Evolutionary conservation across 2,329 filamentous ascomycete genomes (phyloP).

Genomic region (Alternaria infectoria): DNA sequence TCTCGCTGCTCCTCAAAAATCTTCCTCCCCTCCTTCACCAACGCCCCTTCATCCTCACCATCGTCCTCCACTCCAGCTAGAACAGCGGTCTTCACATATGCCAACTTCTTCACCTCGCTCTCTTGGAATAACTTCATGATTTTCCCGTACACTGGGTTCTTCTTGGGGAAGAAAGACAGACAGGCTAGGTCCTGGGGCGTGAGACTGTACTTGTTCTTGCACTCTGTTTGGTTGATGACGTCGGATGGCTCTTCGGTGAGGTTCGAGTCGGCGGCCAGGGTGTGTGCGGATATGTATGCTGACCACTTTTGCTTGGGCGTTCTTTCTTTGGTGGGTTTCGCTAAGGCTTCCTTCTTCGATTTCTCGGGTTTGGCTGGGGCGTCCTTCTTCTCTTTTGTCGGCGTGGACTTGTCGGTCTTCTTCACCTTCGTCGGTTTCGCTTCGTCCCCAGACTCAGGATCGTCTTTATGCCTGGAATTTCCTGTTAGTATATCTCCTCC

Average conservation of each 20-base stretch:
- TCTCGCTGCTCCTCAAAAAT: conserved; percentile 18
- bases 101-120: conserved; percentile 7
- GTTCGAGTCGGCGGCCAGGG: not conserved
- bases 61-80: conserved; percentile 8
- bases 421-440: not conserved
- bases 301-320: conserved; percentile 20
- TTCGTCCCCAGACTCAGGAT: not conserved
- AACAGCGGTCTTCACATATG: conserved; percentile 16
- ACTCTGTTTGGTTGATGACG: conserved; percentile 18
- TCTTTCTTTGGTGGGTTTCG: not conserved
- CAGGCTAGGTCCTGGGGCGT: conserved; percentile 13
- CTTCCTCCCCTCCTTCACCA: conserved; percentile 8
- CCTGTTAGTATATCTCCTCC: not conserved
- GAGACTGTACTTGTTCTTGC: conserved; percentile 12
- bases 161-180: conserved; percentile 14
- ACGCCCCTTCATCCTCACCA: conserved; percentile 6
- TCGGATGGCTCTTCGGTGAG: conserved; percentile 15
- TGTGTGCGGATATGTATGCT: conserved; percentile 10
- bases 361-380: not conserved
- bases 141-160: conserved; percentile 17
- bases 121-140: conserved; percentile 20
- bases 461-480: not conserved
- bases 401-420: not conserved
- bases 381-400: not conserved
- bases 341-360: not conserved